Base-by-base conservation (phyloP, 495 filamentous ascomycete genomes). In the Penicillium paradoxum region DNA sequence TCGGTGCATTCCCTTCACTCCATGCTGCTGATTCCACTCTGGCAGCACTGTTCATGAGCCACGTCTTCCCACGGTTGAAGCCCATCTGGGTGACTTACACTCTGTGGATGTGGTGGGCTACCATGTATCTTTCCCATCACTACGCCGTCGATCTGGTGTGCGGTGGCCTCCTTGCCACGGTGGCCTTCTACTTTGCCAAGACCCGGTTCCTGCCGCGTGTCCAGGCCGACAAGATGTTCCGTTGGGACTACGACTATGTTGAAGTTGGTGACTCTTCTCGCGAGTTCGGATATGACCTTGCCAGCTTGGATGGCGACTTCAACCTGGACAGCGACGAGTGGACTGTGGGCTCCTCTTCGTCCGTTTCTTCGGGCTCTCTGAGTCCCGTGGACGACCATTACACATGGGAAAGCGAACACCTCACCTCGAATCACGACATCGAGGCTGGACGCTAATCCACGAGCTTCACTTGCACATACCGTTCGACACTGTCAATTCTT, bases 31-130 rank as follows among this genome's bases (percentile, higher is more conserved):
- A 84, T 64, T 90, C 91, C 22, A 90, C 89, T 6, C 74, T 95
- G 53, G 89, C 95, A 60, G 89, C 89, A 30, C 75, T 96, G n/a
- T 96, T 96, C 76, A 87, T 97, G 80, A 86, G 84, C 67, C 84
- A 92, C 62, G 81, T 89, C 62, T 97, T 97, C 75, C 91, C 91
- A 2, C 79, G 80, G 25, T 72, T 91, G 49, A 81, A 83, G 56
- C 82, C 83, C 32, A 63, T 91, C 22, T 93, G 92, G 72, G 77
- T 90, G 41, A 77, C 76, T 43, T 96, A 97, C 69, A 85, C 84
- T 9, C 76, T 85, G 48, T 97, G 91, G 91, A 84, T 97, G 63
- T 95, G 89, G 87, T 97, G 91, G 91, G 86, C 91, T n/a, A 97
- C 91, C 44, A 93, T 97, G 87, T 96, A 97, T 62, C 81, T 97